Conservation (phyloP, 192 early-diverging fungal species). For the Cetraspora pellucida region DNA sequence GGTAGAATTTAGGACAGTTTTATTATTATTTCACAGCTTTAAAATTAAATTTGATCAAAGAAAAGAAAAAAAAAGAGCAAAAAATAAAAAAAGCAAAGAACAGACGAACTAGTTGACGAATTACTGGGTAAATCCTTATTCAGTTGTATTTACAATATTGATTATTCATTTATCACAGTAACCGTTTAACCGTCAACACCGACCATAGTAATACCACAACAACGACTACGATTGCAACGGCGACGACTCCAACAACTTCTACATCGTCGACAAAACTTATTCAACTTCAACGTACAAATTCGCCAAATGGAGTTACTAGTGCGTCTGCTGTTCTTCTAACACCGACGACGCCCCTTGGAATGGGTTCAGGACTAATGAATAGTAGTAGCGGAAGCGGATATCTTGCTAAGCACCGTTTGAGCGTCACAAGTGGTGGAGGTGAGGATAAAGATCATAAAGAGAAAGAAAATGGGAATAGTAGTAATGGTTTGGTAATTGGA, state of each 20-base stretch:
- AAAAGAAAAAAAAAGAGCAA: background rate
- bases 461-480: constrained; percentile 33
- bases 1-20: background rate
- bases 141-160: background rate
- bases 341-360: constrained; percentile 32
- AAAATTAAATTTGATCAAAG: background rate
- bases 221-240: constrained; percentile 22
- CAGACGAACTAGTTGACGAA: background rate
- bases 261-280: constrained; percentile 34
- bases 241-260: constrained; percentile 21
- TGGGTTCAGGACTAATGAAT: background rate
- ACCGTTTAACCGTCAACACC: constrained; percentile 33
- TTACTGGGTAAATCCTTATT: background rate
- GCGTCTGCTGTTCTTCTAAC: constrained; percentile 29
- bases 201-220: constrained; percentile 23
- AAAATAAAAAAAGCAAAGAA: background rate
- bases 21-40: background rate
- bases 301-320: constrained; percentile 25
- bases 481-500: constrained; percentile 30
- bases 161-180: constrained; percentile 8
- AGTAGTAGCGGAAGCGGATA: constrained; percentile 14
- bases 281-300: constrained; percentile 34
- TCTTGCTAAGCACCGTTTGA: constrained; percentile 27
- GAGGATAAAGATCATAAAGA: constrained; percentile 31
- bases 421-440: background rate